A percentile compares a stretch with the other conserved stretches of the same genome.
These are phyloP conservation scores for Mortierella alpina DNA, from an alignment of 192 early-diverging fungal genomes.

Conservation along the genomic window DNA sequence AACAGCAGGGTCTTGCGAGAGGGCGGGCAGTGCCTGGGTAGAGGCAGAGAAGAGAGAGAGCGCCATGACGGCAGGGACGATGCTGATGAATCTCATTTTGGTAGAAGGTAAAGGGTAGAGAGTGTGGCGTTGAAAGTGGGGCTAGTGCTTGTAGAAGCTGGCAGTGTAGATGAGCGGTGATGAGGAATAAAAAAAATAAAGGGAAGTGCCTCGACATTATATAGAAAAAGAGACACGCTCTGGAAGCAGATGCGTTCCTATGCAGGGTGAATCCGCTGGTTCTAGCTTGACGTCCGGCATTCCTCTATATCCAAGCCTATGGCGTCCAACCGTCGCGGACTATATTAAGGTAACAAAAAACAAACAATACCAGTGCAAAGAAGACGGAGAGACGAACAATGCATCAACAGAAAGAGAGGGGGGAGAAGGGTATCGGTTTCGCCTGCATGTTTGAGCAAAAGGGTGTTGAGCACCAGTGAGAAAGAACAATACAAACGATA, in stretches of 20 bases:
- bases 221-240: not conserved
- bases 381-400: no score
- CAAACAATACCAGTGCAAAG: no score
- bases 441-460: no score
- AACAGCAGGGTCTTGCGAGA: constrained; percentile 14
- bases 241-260: not conserved
- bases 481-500: no score
- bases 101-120: not conserved
- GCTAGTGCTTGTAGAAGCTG: constrained; percentile 24
- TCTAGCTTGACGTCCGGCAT: no score
- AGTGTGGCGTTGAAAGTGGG: not conserved
- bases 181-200: constrained; percentile 11
- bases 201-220: not conserved
- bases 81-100: constrained; percentile 37
- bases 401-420: no score
- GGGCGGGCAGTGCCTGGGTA: constrained; percentile 29
- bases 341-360: no score
- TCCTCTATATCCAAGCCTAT: no score
- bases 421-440: no score
- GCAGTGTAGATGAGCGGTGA: constrained; percentile 24
- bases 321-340: no score
- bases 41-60: constrained; percentile 39
- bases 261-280: not conserved
- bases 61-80: constrained; percentile 37
- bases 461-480: no score